Base-by-base conservation (phyloP, 192 early-diverging fungal species). In the Chytriomyces sp. region DNA sequence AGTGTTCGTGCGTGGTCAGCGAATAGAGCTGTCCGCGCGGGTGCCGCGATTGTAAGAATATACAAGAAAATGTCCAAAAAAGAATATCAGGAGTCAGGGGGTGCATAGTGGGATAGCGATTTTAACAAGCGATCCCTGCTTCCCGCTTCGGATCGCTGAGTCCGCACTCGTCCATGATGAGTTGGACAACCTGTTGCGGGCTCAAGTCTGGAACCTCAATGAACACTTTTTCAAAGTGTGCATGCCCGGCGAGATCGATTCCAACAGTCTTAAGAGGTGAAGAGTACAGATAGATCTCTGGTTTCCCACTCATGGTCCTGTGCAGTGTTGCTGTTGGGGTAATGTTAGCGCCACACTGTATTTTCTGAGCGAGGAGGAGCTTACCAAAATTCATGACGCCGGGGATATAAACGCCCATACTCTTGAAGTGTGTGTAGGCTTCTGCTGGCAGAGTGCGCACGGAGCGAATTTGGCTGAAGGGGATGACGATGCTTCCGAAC, bases 371-470 rank as follows among this genome's bases (percentile, higher is more conserved):
- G 10, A 2, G 55, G 5, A 2, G 0, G 7, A 57, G 49, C 65
- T 31, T 28, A 67, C 65, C 65, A 37, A 67, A 67, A n/a, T 31
- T 67, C 65, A 67, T 67, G 5, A 67, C 65, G 10, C 65, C 65
- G 19, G 65, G 65, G 53, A 67, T 67, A 55, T 67, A 67, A 6
- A 67, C 65, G 34, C 65, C 65, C 65, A 67, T 67, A 14, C 17
- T 12, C 52, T 67, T 67, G 65, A 67, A 67, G 36, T 67, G 65
- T 10, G 6, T 54, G 52, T 67, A 67, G 17, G 65, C 65, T 34
- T 67, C 65, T 30, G 52, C 65, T 0, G 65, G 65, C 26, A 67
- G 52, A 5, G 65, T 28, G 30, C 65, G 39, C 28, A 67, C 65
- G 3, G 5, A 5, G n/a, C 52, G 25, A 19, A 67, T 67, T 67